These are phyloP conservation scores for Ogataea kodamae DNA, from an alignment of 805 yeast genomes.

Conservation along the genomic window DNA sequence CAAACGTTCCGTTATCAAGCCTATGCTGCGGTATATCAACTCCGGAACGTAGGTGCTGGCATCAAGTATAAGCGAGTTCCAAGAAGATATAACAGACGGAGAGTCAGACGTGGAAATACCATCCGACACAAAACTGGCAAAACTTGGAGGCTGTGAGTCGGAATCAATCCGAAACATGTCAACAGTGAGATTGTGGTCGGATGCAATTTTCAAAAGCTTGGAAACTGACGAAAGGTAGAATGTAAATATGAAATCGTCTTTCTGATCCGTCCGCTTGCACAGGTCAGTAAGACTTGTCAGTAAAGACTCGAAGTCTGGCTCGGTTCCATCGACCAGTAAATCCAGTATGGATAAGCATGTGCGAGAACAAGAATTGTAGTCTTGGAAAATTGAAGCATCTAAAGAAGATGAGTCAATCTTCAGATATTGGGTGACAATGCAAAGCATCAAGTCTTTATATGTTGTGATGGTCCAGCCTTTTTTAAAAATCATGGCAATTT, in stretches of 20 bases:
- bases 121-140: constrained; percentile 25
- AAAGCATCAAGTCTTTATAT: constrained; percentile 53
- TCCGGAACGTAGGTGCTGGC: constrained; percentile 27
- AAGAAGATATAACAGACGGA: constrained; percentile 25
- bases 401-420: constrained; percentile 23
- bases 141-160: constrained; percentile 13
- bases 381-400: constrained; percentile 13
- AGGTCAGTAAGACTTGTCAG: constrained; percentile 15
- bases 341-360: constrained; percentile 44
- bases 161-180: constrained; percentile 19
- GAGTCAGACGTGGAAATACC: constrained; percentile 25
- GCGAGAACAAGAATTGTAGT: constrained; percentile 39
- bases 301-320: constrained; percentile 43
- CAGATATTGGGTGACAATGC: constrained; percentile 46
- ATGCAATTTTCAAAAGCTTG: constrained; percentile 26
- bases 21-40: constrained; percentile 23
- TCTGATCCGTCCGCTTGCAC: constrained; percentile 12
- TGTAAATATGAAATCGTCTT: constrained; percentile 15
- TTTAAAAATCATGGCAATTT: constrained; percentile 38
- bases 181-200: constrained; percentile 15
- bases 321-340: constrained; percentile 54
- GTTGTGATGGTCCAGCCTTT: constrained; percentile 54
- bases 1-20: constrained; percentile 25
- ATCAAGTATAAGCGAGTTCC: constrained; percentile 27
- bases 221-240: constrained; percentile 25